These are phyloP conservation scores for Termitomyces titanicus DNA, from an alignment of 768 basidiomycete genomes.

Conservation along the genomic window DNA sequence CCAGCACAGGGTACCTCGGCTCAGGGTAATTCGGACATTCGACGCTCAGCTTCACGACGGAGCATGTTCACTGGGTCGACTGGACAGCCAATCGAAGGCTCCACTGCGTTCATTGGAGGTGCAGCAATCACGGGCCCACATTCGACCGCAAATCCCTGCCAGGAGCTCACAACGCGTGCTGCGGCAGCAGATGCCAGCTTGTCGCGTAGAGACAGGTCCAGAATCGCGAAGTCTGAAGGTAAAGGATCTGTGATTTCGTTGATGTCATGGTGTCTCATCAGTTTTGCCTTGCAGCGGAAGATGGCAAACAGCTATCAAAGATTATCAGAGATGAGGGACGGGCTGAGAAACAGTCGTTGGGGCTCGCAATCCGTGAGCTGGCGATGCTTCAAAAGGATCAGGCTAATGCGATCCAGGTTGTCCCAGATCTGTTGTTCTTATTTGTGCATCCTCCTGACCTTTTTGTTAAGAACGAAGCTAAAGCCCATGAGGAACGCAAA, in stretches of 20 bases:
- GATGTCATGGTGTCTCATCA: neutral
- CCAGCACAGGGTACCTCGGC: neutral
- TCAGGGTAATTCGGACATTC: neutral
- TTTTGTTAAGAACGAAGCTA: conserved; percentile 49
- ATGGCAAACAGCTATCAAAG: conserved; percentile 60
- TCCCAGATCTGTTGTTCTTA: neutral
- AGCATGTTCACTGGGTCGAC: conserved; percentile 32
- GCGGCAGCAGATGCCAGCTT: conserved; percentile 45
- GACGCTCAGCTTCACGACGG: conserved; percentile 21
- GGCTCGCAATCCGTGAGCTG: conserved; percentile 60
- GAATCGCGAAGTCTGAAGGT: conserved; percentile 53
- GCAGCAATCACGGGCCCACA: conserved; percentile 49
- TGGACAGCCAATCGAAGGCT: conserved; percentile 28
- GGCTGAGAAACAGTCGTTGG: conserved; percentile 60
- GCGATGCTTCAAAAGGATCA: conserved; percentile 69
- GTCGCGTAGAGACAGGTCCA: conserved; percentile 46
- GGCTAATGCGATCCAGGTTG: conserved; percentile 57
- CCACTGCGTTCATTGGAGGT: conserved; percentile 50
- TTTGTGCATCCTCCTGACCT: neutral
- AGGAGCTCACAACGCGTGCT: conserved; percentile 36
- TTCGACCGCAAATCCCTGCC: conserved; percentile 37
- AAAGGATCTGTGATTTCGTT: neutral
- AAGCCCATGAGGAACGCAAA: conserved; percentile 48
- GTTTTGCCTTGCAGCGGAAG: conserved; percentile 38
- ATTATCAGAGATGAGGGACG: conserved; percentile 70